phyloP scores from a whole-genome alignment of 306 rosid genomes.

The Pachyrhizus erosus region DNA sequence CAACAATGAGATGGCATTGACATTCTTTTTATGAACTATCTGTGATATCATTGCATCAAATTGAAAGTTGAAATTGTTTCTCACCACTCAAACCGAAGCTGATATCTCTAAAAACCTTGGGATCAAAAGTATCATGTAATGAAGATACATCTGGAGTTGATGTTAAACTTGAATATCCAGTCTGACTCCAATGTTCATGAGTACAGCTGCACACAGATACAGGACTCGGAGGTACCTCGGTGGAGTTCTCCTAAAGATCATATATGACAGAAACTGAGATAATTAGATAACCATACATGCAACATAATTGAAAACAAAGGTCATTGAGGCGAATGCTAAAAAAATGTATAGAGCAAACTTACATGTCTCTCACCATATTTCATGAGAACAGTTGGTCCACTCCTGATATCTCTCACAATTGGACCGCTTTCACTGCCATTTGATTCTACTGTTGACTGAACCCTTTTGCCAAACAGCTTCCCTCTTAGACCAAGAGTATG shows the following conservation, averaged over 20 bases:
- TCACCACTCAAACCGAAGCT: conserved; percentile 74
- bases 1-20: not conserved
- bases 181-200: conserved; percentile 67
- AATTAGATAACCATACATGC: conserved; percentile 34
- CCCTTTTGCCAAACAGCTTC: conserved; percentile 68
- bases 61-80: conserved; percentile 3
- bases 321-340: not conserved
- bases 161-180: conserved; percentile 62
- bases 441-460: conserved; percentile 58
- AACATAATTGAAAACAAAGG: conserved; percentile 34
- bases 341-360: conserved; percentile 45
- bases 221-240: conserved; percentile 96
- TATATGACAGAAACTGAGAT: not conserved
- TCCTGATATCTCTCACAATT: conserved; percentile 56
- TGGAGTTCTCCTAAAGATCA: conserved; percentile 69
- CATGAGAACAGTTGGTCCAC: conserved; percentile 78
- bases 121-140: conserved; percentile 50
- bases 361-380: conserved; percentile 69
- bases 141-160: conserved; percentile 75
- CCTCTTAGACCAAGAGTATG: conserved; percentile 66
- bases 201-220: conserved; percentile 78
- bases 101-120: conserved; percentile 69
- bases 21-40: not conserved
- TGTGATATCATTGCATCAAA: conserved; percentile 3
- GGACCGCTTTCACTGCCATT: conserved; percentile 44